Base-by-base conservation (phyloP, 2,329 filamentous ascomycete genomes). In the Paraconiothyrium brasiliense region DNA sequence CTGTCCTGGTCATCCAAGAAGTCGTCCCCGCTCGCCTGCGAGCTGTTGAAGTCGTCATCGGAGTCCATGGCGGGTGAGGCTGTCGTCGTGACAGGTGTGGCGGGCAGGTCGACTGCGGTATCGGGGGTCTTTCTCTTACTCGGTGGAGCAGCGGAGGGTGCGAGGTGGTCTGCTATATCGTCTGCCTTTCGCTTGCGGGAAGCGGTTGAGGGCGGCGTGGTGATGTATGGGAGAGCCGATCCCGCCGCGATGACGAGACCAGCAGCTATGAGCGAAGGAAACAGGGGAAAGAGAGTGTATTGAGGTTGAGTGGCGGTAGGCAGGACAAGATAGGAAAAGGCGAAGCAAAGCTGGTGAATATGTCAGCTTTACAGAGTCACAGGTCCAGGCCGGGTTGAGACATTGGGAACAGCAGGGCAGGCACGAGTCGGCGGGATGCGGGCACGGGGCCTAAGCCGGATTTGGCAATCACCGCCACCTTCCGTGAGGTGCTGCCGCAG, bases 21-120 rank as follows among this genome's bases (percentile, higher is more conserved):
- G 62, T 87, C 87, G 67, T 92, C 90, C 58, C 90, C 90, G 75
- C 91, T 97, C 46, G 92, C 94, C 71, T 90, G 85, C 75, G 89
- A 89, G 71, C 92, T 96, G 86, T 95, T 91, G 79, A 94, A 94
- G 63, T 97, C 94, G 74, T 97, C 93, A 72, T 98, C 94, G 9
- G 94, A 97, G 82, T 97, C 93, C 94, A 97, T 97, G 66, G 84
- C 87, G 78, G 76, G 81, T 39, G 81, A 72, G 63, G 72, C 68
- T 64, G 68, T 71, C 48, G 76, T 71, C 51, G 76, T 75, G 43
- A 69, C 67, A 57, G 75, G 76, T 32, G 74, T 79, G 51, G 70
- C 73, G 57, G 73, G 76, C 13, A 76, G 72, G 51, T 65, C 60
- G 52, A 61, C 43, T 24, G 60, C 43, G 30, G 64, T 54, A 50